Percentiles rank a stretch among this genome's conserved stretches.
phyloP scores from a whole-genome alignment of 148 eudicot genomes.

The Euryodendron excelsum region DNA sequence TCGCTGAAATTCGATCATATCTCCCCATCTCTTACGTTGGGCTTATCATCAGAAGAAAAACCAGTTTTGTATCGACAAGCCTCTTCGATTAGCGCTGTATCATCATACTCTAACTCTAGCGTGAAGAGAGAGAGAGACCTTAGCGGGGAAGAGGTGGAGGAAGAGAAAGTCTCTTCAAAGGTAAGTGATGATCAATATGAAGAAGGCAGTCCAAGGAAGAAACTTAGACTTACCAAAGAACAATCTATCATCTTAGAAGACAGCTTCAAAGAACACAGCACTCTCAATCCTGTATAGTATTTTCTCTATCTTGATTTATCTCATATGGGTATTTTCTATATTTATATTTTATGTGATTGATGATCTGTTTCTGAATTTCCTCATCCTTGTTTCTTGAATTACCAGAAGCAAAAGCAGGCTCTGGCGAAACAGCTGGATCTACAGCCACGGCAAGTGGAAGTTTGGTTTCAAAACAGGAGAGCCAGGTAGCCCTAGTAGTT shows the following conservation, averaged over 20 bases:
- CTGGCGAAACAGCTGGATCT: slow-evolving; percentile 33
- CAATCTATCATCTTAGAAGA: slow-evolving; percentile 37
- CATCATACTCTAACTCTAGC: slow-evolving; percentile 18
- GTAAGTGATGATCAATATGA: slow-evolving; percentile 19
- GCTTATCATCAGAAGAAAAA: not conserved
- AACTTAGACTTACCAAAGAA: slow-evolving; percentile 31
- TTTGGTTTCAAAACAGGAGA: slow-evolving; percentile 43
- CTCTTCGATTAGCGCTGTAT: slow-evolving; percentile 9
- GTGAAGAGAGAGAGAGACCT: slow-evolving; percentile 23
- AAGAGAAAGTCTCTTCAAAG: slow-evolving; percentile 7
- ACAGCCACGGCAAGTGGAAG: slow-evolving; percentile 40
- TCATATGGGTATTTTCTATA: not conserved
- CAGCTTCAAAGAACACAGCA: slow-evolving; percentile 35
- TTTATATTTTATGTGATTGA: not conserved
- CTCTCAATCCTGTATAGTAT: slow-evolving; percentile 30
- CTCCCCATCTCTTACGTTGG: slow-evolving; percentile 13
- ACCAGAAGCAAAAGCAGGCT: slow-evolving; percentile 33
- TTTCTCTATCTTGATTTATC: not conserved
- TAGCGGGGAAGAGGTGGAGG: slow-evolving; percentile 15
- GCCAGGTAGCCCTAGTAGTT: slow-evolving; percentile 24
- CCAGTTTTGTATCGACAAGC: too few relatives aligned
- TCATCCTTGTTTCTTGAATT: not conserved
- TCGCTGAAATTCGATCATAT: not conserved
- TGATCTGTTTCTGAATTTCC: not conserved
- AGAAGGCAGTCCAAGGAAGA: slow-evolving; percentile 33